A percentile compares a stretch with the other conserved stretches of the same genome.
Conservation (phyloP, 2,329 filamentous ascomycete genomes). For the Pseudogymnoascus destructans region DNA sequence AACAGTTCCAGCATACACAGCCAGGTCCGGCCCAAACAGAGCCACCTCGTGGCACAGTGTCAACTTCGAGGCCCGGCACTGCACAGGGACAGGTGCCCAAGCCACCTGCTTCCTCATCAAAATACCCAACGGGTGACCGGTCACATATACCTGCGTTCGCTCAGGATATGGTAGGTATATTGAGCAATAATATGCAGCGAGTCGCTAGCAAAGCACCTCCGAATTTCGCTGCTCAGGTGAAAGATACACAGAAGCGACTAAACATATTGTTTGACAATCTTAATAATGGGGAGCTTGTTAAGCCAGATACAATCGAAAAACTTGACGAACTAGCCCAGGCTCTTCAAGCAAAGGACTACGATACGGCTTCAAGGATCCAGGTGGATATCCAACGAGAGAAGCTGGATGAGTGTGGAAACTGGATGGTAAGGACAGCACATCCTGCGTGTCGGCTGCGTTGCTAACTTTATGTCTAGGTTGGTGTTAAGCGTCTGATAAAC, state of each 20-base stretch:
- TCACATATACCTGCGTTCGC: conserved; percentile 73
- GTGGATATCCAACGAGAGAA: conserved; percentile 64
- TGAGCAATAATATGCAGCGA: conserved; percentile 74
- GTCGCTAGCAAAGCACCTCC: conserved; percentile 75
- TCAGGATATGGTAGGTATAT: conserved; percentile 65
- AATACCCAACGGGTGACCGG: conserved; percentile 73
- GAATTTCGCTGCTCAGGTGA: conserved; percentile 78
- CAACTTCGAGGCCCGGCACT: conserved; percentile 29
- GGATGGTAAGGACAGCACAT: conserved; percentile 55
- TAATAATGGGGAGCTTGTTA: conserved; percentile 86
- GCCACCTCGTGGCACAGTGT: conserved; percentile 32
- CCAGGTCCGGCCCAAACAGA: conserved; percentile 27
- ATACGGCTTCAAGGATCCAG: conserved; percentile 53
- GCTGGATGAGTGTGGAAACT: conserved; percentile 69
- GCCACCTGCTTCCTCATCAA: conserved; percentile 41
- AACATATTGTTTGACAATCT: conserved; percentile 92
- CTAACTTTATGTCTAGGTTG: conserved; percentile 44
- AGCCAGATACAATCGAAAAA: conserved; percentile 60
- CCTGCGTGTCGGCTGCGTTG: conserved; percentile 1
- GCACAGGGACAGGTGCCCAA: conserved; percentile 33
- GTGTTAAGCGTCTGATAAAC: conserved; percentile 62
- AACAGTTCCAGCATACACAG: conserved; percentile 36
- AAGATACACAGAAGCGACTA: conserved; percentile 85
- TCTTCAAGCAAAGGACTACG: conserved; percentile 56
- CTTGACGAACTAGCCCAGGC: conserved; percentile 52